phyloP scores from a whole-genome alignment of 495 filamentous ascomycete genomes.

The Penicillium roqueforti region DNA sequence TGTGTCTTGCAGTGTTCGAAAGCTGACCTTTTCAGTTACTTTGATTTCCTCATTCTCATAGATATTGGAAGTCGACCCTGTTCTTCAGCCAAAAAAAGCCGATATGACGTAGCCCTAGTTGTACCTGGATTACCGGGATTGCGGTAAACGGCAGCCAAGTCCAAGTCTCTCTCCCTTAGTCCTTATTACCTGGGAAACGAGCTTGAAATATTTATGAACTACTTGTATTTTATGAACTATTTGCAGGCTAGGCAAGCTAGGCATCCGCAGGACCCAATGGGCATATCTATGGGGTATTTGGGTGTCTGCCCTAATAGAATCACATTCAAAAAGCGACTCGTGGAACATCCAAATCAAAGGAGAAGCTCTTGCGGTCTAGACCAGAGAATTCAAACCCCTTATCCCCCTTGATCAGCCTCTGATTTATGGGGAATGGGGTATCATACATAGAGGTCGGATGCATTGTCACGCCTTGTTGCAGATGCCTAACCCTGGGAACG shows the following conservation, averaged over 20 bases:
- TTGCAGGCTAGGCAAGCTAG: background rate
- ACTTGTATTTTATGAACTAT: background rate
- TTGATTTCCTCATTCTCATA: background rate
- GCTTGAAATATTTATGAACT: background rate
- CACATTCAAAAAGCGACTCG: background rate
- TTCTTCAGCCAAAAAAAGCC: background rate
- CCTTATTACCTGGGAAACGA: no score
- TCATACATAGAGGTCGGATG: background rate
- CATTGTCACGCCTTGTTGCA: conserved; percentile 4
- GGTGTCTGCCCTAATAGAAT: background rate
- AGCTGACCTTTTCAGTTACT: no score
- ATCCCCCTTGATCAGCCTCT: conserved; percentile 1
- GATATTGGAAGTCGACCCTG: background rate
- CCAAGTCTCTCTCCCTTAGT: background rate
- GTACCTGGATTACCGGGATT: background rate
- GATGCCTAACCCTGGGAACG: conserved; percentile 2
- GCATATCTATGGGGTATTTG: background rate
- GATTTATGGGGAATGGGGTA: background rate
- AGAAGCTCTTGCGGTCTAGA: conserved; percentile 1
- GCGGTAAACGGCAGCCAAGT: background rate
- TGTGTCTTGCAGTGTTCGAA: background rate
- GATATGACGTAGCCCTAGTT: background rate
- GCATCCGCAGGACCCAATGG: background rate
- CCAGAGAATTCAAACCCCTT: background rate
- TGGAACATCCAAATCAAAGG: background rate